Conservation (phyloP, 2,329 filamentous ascomycete genomes). For the Pseudogymnoascus sp. region DNA sequence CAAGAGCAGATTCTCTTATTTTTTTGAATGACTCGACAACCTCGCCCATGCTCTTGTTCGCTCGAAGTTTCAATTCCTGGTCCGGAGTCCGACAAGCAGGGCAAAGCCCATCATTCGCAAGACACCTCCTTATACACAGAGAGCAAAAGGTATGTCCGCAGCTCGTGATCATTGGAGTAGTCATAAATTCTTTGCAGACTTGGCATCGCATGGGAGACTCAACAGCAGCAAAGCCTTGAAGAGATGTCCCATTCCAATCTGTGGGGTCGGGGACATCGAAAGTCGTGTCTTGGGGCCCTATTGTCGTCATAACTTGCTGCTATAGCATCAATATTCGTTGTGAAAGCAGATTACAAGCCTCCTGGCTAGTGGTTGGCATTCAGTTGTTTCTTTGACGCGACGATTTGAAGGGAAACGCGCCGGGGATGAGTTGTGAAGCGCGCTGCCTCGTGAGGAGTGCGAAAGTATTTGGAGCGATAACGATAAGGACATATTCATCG, state of each 20-base stretch:
- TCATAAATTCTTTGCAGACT: slow-evolving; percentile 96
- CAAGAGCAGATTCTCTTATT: slow-evolving; percentile 55
- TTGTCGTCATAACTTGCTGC: neutral
- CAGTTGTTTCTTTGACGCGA: neutral
- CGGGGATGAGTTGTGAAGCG: neutral
- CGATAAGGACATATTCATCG: neutral
- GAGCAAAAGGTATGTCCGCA: slow-evolving; percentile 97
- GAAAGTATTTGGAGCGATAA: neutral
- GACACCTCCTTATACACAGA: slow-evolving; percentile 80
- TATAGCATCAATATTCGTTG: neutral
- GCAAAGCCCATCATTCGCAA: slow-evolving; percentile 78
- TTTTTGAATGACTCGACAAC: slow-evolving; percentile 70
- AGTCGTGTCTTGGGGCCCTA: neutral
- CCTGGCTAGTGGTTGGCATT: neutral
- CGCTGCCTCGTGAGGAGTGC: neutral
- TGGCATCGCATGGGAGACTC: slow-evolving; percentile 88
- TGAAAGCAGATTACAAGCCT: neutral
- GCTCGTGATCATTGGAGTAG: slow-evolving; percentile 87
- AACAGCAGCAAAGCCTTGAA: slow-evolving; percentile 60
- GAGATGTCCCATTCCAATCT: slow-evolving; percentile 69
- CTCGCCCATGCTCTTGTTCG: slow-evolving; percentile 80
- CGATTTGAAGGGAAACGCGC: neutral
- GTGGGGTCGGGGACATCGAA: slow-evolving; percentile 65
- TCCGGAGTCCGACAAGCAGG: slow-evolving; percentile 73
- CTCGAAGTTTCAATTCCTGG: slow-evolving; percentile 76